Evolutionary conservation across 2,329 filamentous ascomycete genomes (phyloP).

Genomic region (Fonsecaea multimorphosa): DNA sequence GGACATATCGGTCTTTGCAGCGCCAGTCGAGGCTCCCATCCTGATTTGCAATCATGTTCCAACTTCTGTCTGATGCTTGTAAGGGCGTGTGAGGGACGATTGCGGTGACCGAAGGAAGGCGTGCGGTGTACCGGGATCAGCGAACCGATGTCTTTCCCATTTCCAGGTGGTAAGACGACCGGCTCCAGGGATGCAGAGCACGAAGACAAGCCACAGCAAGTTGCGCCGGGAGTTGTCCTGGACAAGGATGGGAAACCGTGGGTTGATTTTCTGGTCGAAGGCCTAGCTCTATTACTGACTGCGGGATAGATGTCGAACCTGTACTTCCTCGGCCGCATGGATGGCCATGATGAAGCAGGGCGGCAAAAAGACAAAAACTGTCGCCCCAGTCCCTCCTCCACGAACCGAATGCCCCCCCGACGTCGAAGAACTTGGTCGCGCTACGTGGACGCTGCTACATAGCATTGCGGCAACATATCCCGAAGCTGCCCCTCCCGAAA

Average conservation of each 20-base stretch:
- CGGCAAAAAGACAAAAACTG: conserved; percentile 36
- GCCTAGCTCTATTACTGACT: conserved; percentile 17
- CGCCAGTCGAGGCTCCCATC: background rate
- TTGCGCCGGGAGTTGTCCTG: conserved; percentile 56
- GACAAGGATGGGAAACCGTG: conserved; percentile 59
- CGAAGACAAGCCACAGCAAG: conserved; percentile 37
- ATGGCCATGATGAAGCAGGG: conserved; percentile 50
- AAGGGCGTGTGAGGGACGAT: background rate
- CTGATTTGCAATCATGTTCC: conserved; percentile 2
- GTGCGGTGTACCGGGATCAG: background rate
- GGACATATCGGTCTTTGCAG: background rate
- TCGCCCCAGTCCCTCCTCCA: conserved; percentile 35
- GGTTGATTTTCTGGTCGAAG: conserved; percentile 35
- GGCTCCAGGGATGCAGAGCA: conserved; percentile 22
- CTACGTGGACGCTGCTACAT: conserved; percentile 92
- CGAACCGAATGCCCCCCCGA: conserved; percentile 81
- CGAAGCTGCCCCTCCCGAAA: conserved; percentile 64
- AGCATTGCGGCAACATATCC: conserved; percentile 90
- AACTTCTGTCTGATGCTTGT: background rate
- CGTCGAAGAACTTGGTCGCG: conserved; percentile 82
- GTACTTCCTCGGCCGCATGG: conserved; percentile 57
- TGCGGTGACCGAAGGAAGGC: conserved; percentile 6
- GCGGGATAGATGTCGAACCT: conserved; percentile 53
- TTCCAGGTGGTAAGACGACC: conserved; percentile 15
- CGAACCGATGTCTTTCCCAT: conserved; percentile 33